Evolutionary conservation across 768 basidiomycete species (phyloP), one percentile per base, ranked within the genome.

Genomic region (Suillus placidus): DNA sequence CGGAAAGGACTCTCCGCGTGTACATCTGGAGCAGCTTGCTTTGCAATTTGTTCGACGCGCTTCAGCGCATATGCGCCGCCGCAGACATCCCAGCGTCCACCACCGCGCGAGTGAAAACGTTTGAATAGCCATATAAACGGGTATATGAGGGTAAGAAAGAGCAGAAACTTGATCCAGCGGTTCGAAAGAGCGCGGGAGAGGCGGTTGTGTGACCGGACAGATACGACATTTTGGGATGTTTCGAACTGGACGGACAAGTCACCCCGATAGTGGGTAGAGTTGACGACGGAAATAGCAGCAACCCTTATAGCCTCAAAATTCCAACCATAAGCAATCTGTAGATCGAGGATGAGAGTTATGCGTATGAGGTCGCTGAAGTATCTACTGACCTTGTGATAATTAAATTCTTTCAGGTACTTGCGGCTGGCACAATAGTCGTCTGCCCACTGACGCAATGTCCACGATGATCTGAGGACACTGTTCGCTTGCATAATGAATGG

Each of bases 41-140:
- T 70, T 18, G 40, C 65, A 68, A 68, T 71, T 69, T 64, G 66
- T 23, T 70, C 71, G 43, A 70, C 63, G 26, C 82, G 81, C 73
- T 89, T 91, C 54, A 93, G 77, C n/a, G 89, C 83, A 71, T 91
- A 93, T 13, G 89, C 91, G 16, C 87, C 87, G 23, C 92, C 92
- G 61, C 88, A 89, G 8, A 93, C 87, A 68, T 84, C 80, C 93
- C 93, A 94, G 13, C 80, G 77, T 0, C 90, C 93, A 7, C 93
- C 93, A 10, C 92, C 91, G 0, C 77, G 79, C 6, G 80, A 71
- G 69, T 88, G 83, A 76, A 91, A 90, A 5, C 88, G 85, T 73
- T 87, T 87, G 76, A 86, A 93, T 4, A 94, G 76, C 92, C 92
- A 94, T 67, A 94, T 83, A 74, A 93, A 87, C 0, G 92, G 93